A percentile compares a stretch with the other conserved stretches of the same genome.
Conservation (phyloP, 176 grass and related monocot species). For the Oropetium thomaeum region DNA sequence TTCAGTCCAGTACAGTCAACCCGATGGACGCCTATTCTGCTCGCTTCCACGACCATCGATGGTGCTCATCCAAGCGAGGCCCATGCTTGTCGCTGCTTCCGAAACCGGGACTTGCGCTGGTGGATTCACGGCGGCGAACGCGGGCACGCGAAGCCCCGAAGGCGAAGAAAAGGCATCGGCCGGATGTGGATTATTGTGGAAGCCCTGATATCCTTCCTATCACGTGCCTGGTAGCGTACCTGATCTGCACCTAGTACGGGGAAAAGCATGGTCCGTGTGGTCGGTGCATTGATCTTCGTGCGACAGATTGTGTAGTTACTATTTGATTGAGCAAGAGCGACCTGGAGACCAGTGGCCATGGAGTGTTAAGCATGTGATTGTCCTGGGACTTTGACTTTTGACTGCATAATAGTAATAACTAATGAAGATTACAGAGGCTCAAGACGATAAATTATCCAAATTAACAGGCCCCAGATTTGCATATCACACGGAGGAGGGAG, state of each 20-base stretch:
- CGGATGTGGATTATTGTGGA: too few species aligned
- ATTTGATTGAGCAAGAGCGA: background rate
- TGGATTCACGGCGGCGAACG: background rate
- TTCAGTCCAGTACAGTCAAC: too few species aligned
- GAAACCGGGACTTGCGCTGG: background rate
- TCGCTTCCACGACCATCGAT: too few species aligned
- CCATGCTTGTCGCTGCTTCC: background rate
- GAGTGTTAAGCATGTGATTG: background rate
- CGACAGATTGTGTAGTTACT: background rate
- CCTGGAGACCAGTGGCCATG: background rate
- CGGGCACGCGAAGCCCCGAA: too few species aligned
- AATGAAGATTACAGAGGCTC: too few species aligned
- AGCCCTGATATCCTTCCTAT: too few species aligned
- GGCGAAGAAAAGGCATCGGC: background rate
- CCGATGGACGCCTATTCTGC: too few species aligned
- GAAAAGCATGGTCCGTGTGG: background rate
- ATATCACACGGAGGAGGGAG: background rate
- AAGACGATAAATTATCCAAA: background rate
- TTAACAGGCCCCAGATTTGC: background rate
- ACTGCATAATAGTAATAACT: too few species aligned
- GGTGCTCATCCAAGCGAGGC: too few species aligned
- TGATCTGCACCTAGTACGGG: background rate
- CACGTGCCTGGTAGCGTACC: background rate
- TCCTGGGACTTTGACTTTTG: background rate
- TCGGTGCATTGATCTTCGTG: background rate